Evolutionary conservation across 2,329 filamentous ascomycete species (phyloP), one percentile per base, ranked within the genome.

Genomic region (Talaromyces amestolkiae): DNA sequence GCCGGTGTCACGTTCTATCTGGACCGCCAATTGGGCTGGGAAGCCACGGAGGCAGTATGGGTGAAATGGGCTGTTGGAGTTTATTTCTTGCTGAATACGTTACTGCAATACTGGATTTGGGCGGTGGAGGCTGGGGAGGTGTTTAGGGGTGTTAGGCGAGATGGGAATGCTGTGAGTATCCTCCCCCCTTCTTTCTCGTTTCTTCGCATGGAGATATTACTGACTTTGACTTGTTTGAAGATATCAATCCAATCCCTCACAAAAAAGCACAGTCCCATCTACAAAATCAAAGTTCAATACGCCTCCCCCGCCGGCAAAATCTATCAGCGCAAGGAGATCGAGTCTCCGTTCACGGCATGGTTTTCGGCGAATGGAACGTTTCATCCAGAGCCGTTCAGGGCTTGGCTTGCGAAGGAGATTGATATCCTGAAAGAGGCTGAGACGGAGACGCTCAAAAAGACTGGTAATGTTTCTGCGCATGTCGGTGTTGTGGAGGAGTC

Each of bases 1-100:
- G 90, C 92, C 19, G 93, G 85, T 24, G 90, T 87, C 67, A 93
- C 92, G 72, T 98, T 98, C 83, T 88, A 87, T 68, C 93, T 92
- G 81, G 95, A 99, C 84, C 96, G 92, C 82, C 92, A 91, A 75
- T 83, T 93, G 58, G 94, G 93, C 71, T 98, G 95, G 85, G 92
- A 97, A 69, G 83, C 80, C 67, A 97, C 93, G 19, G 96, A 95
- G 79, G 78, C 76, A 3, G 81, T 85, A 69, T 94, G 89, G 81
- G 96, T 94, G 0, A 85, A 91, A 3, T 85, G 84, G 45, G 94
- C 95, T 3, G 94, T 98, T 4, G 83, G 84, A 11, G 75, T 89
- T 17, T 99, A 99, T 81, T 88, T 91, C 49, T 61, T 91, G 2
- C 80, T 99, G 60, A 98, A 97, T 76, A 84, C 85, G 35, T 82